Percentiles rank a stretch among this genome's conserved stretches.
These are phyloP conservation scores for Salix udensis DNA, from an alignment of 345 rosid genomes.

Conservation along the genomic window DNA sequence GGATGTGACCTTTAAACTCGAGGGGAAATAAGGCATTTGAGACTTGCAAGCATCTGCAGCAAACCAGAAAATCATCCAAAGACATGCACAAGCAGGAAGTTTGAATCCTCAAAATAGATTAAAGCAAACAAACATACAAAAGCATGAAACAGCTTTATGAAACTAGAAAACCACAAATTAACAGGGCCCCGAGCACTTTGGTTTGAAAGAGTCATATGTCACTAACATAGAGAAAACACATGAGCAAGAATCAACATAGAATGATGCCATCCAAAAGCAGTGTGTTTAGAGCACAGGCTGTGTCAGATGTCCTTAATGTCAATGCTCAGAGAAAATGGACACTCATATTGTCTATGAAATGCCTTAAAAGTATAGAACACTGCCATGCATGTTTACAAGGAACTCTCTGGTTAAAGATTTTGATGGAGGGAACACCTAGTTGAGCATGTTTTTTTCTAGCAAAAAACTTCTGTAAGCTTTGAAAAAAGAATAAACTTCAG, in stretches of 20 bases:
- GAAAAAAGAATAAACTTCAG: not conserved
- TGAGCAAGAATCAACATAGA: not conserved
- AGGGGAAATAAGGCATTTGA: not conserved
- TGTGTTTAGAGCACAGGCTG: not conserved
- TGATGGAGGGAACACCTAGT: not conserved
- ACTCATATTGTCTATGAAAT: not conserved
- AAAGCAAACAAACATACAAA: not conserved
- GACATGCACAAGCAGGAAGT: not conserved
- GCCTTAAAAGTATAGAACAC: not conserved
- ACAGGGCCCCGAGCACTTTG: not conserved
- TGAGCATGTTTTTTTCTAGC: not conserved
- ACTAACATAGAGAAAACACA: not conserved
- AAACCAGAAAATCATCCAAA: not conserved
- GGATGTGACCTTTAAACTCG: not conserved
- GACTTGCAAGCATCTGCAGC: not conserved
- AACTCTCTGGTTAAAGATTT: not conserved
- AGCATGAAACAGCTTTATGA: not conserved
- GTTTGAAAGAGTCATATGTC: not conserved
- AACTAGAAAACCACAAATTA: not conserved
- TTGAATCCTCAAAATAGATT: not conserved
- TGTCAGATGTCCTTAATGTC: not conserved
- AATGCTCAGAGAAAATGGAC: not conserved
- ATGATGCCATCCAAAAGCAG: not conserved
- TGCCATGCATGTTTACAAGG: not conserved
- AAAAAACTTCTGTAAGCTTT: not conserved